These are phyloP conservation scores for Drechmeria coniospora DNA, from an alignment of 2,329 filamentous ascomycete species.

Conservation along the genomic window DNA sequence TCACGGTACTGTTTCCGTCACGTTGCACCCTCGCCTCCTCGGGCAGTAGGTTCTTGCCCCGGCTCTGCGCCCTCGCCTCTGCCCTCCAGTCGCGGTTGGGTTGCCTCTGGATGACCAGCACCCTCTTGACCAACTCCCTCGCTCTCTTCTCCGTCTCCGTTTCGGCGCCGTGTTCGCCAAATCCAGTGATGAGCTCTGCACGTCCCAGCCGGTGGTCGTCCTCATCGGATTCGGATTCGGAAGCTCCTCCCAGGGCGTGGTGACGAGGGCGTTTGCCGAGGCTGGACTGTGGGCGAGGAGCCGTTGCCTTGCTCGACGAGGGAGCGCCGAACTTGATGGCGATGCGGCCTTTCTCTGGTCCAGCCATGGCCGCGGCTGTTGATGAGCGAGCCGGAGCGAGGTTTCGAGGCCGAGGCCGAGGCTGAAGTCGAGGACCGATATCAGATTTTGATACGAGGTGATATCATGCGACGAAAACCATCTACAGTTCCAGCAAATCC, in stretches of 20 bases:
- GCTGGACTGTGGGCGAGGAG: constrained; percentile 19
- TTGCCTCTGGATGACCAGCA: constrained; percentile 41
- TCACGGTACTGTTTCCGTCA: constrained; percentile 11
- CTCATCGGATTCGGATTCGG: constrained; percentile 26
- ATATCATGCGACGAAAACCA: too few relatives aligned
- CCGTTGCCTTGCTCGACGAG: constrained; percentile 11
- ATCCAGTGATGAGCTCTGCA: constrained; percentile 34
- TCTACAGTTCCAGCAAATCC: too few relatives aligned
- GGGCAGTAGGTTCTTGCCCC: constrained; percentile 41
- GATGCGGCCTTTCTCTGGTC: constrained; percentile 24
- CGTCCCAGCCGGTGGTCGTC: constrained; percentile 13
- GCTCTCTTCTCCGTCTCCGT: constrained; percentile 21
- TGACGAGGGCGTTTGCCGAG: constrained; percentile 33
- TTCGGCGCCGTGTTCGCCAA: constrained; percentile 28
- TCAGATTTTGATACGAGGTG: too few relatives aligned
- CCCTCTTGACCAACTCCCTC: constrained; percentile 12
- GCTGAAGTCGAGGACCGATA: not conserved
- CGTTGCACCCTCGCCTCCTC: constrained; percentile 35
- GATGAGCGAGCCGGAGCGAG: not conserved
- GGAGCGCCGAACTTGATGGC: constrained; percentile 31
- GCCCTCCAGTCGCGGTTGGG: constrained; percentile 49
- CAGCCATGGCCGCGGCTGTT: constrained; percentile 19
- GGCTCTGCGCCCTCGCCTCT: constrained; percentile 30
- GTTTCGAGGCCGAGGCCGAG: constrained; percentile 1
- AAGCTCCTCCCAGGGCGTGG: constrained; percentile 24